Evolutionary conservation across 116 monocot genomes (phyloP), one percentile per base, ranked within the genome.

Genomic region (Phalaenopsis hybrid): DNA sequence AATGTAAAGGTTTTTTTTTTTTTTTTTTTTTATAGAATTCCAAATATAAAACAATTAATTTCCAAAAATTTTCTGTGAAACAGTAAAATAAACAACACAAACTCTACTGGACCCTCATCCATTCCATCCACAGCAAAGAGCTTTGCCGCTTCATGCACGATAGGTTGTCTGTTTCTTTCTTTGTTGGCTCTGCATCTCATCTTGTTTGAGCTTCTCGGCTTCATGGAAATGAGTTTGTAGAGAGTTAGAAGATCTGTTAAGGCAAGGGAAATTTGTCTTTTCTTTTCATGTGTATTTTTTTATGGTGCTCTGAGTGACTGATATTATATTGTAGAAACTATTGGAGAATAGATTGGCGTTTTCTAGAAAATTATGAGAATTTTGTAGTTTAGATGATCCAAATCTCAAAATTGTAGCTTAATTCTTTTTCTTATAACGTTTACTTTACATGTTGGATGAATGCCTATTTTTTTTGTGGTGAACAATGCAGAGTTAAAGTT

Each of bases 21-120:
- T 49, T 49, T 4, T 17, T 18, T 48, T 48, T 43, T 75, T 8
- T 2, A 50, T 50, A 63, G 16, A 63, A 63, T 63, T 20, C 6
- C 6, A 63, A 6, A 63, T 18, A n/a, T n/a, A 63, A 63, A 50
- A 11, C 11, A 59, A 59, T 44, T 46, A 45, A n/a, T 8, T 8
- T 8, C 41, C 74, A 37, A 46, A 45, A 75, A 46, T 2, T 77
- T 80, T n/a, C 4, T 75, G 16, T 77, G 57, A 6, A 11, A 31
- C 78, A 91, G 89, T 48, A 89, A 89, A 84, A n/a, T 88, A 76
- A 81, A 83, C 82, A 83, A 50, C 16, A 61, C 55, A 57, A 92
- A 87, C 84, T 87, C 89, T 49, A 78, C 92, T 33, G 57, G 11
- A 31, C 51, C 82, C 21, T 20, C 77, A 11, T 45, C 85, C 5